Evolutionary conservation across 805 yeast species (phyloP).

Genomic region (Wickerhamia fluorescens): DNA sequence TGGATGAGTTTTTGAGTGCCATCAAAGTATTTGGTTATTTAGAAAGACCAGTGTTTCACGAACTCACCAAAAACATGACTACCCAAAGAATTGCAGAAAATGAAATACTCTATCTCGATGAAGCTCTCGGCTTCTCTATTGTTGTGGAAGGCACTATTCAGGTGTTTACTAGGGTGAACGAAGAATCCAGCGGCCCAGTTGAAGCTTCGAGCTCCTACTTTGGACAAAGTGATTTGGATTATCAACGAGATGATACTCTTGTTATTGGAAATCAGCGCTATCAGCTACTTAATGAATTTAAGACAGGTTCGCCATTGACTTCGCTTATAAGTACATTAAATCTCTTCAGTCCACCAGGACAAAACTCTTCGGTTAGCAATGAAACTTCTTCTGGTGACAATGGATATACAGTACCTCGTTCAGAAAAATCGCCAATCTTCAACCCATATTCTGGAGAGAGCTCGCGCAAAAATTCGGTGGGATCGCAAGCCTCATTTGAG

Average conservation of each 20-base stretch:
- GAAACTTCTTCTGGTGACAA: neutral
- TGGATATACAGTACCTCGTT: no score
- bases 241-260: constrained; percentile 34
- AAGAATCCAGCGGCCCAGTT: neutral
- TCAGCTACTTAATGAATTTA: constrained; percentile 72
- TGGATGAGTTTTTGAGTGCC: constrained; percentile 86
- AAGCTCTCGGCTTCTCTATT: constrained; percentile 77
- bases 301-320: constrained; percentile 77
- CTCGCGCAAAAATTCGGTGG: no score
- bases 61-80: constrained; percentile 83
- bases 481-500: neutral
- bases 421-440: no score
- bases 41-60: constrained; percentile 87
- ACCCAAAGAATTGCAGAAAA: constrained; percentile 76
- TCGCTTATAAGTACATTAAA: constrained; percentile 76
- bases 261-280: constrained; percentile 53
- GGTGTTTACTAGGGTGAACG: constrained; percentile 52
- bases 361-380: neutral
- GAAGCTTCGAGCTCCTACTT: constrained; percentile 1
- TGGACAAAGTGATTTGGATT: constrained; percentile 14
- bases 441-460: neutral
- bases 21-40: constrained; percentile 91
- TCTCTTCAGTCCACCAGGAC: constrained; percentile 39
- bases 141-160: constrained; percentile 89
- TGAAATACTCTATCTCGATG: constrained; percentile 69